Evolutionary conservation across 768 basidiomycete genomes (phyloP).

Genomic region (Trametes cinnabarina): DNA sequence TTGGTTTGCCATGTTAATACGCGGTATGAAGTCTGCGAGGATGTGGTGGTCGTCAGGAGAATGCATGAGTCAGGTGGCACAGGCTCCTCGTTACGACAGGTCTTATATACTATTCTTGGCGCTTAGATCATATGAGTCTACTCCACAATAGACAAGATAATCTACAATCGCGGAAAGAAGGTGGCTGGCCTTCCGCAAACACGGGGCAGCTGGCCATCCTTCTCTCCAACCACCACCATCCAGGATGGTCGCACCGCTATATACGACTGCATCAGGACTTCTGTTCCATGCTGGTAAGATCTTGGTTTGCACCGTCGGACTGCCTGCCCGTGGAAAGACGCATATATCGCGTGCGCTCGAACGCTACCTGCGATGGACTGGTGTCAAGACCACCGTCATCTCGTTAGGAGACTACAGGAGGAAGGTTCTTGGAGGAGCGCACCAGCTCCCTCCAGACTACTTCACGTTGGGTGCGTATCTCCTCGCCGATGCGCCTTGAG

Average conservation of each 20-base stretch:
- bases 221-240: background rate
- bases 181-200: background rate
- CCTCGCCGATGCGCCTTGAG: background rate
- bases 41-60: conserved; percentile 2
- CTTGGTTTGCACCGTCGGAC: conserved; percentile 85
- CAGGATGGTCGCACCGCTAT: conserved; percentile 89
- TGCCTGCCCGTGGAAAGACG: conserved; percentile 94
- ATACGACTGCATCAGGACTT: conserved; percentile 85
- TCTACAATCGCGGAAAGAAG: background rate
- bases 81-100: background rate
- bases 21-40: background rate
- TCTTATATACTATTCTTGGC: background rate
- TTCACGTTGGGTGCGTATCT: conserved; percentile 67
- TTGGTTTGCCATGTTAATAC: conserved; percentile 14
- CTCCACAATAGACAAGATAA: background rate
- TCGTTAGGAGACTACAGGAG: conserved; percentile 94
- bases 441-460: conserved; percentile 89
- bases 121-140: conserved; percentile 3
- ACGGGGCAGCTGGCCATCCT: background rate
- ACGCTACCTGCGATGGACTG: conserved; percentile 97
- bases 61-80: conserved; percentile 1
- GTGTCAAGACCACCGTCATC: conserved; percentile 93
- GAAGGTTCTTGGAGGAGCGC: conserved; percentile 83
- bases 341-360: conserved; percentile 95
- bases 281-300: conserved; percentile 95